Evolutionary conservation across 495 filamentous ascomycete species (phyloP).

Genomic region (Aspergillus heteromorphus): DNA sequence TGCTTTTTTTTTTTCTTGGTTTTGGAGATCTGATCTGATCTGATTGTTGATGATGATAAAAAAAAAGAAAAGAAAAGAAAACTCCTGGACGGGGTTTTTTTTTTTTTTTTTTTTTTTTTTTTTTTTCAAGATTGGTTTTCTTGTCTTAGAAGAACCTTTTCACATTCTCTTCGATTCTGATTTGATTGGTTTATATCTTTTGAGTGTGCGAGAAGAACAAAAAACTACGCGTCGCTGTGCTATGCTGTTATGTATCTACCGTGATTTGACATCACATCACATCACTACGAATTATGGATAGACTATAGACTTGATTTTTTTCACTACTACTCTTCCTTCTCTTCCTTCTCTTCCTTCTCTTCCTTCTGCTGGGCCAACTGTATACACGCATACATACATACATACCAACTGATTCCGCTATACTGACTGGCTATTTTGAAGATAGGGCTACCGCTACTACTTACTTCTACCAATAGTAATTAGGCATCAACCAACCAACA

Average conservation of each 20-base stretch:
- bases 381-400: too few relatives aligned
- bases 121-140: too few relatives aligned
- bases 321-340: background rate
- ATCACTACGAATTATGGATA: conserved; percentile 2
- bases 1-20: background rate
- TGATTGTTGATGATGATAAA: background rate
- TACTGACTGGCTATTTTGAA: too few relatives aligned
- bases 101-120: background rate
- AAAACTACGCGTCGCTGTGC: background rate
- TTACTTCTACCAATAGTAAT: too few relatives aligned
- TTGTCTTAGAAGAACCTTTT: too few relatives aligned
- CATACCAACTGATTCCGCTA: too few relatives aligned
- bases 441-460: too few relatives aligned
- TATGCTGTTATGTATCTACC: background rate
- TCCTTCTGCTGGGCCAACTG: too few relatives aligned
- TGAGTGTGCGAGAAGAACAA: too few relatives aligned
- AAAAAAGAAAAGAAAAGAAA: too few relatives aligned
- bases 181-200: too few relatives aligned
- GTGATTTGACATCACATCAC: conserved; percentile 11
- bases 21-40: background rate
- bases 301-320: conserved; percentile 2
- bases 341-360: background rate
- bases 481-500: too few relatives aligned
- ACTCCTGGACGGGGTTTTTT: conserved; percentile 5
- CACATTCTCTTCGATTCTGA: background rate